Evolutionary conservation across 2,329 filamentous ascomycete species (phyloP).

Genomic region (Fusarium pininemorale): DNA sequence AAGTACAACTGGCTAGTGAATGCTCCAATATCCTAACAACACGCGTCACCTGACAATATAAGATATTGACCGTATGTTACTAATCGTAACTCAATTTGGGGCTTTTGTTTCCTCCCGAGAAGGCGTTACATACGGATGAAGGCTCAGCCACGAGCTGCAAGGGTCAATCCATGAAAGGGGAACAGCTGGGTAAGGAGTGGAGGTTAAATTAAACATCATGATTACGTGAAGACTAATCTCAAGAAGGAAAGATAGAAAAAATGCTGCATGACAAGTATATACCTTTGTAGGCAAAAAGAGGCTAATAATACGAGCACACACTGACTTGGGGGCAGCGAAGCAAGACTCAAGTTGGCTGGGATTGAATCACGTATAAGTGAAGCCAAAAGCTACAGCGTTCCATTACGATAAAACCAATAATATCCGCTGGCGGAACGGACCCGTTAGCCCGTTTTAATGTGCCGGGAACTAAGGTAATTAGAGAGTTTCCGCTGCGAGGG

Average conservation of each 20-base stretch:
- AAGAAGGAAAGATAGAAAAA: neutral
- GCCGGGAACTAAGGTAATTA: conserved; percentile 23
- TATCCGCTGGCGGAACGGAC: conserved; percentile 13
- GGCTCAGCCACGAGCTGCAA: neutral
- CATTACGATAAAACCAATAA: conserved; percentile 21
- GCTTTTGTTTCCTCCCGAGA: neutral
- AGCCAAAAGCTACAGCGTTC: neutral
- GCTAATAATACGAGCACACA: neutral
- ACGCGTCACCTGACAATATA: neutral
- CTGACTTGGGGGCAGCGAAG: neutral
- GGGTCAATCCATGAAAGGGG: conserved; percentile 2
- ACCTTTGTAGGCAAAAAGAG: neutral
- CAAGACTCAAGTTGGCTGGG: neutral
- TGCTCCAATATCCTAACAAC: neutral
- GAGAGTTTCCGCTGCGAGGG: conserved; percentile 11
- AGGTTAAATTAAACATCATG: conserved; percentile 15
- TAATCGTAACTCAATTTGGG: neutral
- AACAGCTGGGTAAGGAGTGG: neutral
- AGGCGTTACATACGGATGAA: neutral
- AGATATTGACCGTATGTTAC: neutral
- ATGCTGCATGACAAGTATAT: neutral
- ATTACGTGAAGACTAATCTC: neutral
- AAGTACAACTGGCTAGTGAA: no score
- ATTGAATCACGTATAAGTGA: neutral
- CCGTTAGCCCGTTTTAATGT: neutral